Conservation (phyloP, 2,329 filamentous ascomycete genomes). For the Ploettnerulaceae sp. region DNA sequence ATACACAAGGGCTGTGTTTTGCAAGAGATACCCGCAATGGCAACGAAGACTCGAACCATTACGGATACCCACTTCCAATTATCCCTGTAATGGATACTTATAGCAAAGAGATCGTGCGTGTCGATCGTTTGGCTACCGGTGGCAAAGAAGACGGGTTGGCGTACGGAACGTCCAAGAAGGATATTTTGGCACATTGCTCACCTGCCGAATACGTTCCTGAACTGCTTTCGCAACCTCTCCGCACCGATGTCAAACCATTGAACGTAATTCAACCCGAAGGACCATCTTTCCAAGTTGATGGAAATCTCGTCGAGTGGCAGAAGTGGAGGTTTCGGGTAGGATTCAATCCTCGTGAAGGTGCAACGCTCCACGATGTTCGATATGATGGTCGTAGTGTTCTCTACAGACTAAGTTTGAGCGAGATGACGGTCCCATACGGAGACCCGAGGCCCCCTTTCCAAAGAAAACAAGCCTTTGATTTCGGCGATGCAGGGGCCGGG, state of each 20-base stretch:
- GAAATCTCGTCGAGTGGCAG: slow-evolving; percentile 44
- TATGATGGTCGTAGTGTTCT: slow-evolving; percentile 56
- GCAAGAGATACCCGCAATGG: slow-evolving; percentile 38
- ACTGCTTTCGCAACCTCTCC: slow-evolving; percentile 25
- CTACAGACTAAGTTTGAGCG: slow-evolving; percentile 53
- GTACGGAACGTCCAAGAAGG: slow-evolving; percentile 13
- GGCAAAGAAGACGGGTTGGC: slow-evolving; percentile 38
- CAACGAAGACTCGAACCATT: slow-evolving; percentile 27
- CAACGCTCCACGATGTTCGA: slow-evolving; percentile 55
- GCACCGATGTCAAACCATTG: slow-evolving; percentile 51
- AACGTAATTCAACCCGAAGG: slow-evolving; percentile 60
- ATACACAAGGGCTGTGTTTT: slow-evolving; percentile 52
- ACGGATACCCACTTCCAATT: slow-evolving; percentile 26
- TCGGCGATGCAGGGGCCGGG: slow-evolving; percentile 62
- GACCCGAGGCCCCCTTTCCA: slow-evolving; percentile 59
- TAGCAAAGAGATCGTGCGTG: slow-evolving; percentile 20
- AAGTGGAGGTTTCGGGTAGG: slow-evolving; percentile 60
- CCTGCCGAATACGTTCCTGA: slow-evolving; percentile 26
- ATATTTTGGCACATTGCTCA: slow-evolving; percentile 28
- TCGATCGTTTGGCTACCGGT: slow-evolving; percentile 25
- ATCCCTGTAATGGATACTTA: slow-evolving; percentile 26
- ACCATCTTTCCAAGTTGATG: slow-evolving; percentile 49
- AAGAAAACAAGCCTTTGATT: slow-evolving; percentile 64
- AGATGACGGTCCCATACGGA: slow-evolving; percentile 61
- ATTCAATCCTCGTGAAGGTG: slow-evolving; percentile 57